Evolutionary conservation across 2,329 filamentous ascomycete species (phyloP).

Genomic region (Zasmidium citrigriseum): DNA sequence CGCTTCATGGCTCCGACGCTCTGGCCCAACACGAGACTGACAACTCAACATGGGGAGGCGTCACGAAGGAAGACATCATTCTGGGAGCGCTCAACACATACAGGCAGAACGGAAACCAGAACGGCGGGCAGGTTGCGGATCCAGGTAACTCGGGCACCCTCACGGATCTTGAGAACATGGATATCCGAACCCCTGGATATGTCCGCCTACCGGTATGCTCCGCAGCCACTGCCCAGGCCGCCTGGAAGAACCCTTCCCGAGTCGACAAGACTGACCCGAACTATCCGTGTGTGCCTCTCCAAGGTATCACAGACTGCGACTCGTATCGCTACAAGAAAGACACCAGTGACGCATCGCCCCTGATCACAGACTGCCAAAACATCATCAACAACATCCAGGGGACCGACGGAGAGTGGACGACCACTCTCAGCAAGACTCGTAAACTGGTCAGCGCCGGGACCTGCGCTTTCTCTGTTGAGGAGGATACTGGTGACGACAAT

Average conservation of each 20-base stretch:
- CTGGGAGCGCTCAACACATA: not conserved
- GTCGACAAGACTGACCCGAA: not conserved
- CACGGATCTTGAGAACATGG: not conserved
- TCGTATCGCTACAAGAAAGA: not conserved
- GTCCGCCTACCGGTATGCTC: not conserved
- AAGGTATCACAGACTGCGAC: not conserved
- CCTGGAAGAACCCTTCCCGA: not conserved
- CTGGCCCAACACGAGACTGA: not conserved
- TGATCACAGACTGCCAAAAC: not conserved
- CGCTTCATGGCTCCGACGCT: not conserved
- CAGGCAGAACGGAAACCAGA: not conserved
- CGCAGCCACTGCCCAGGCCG: not conserved
- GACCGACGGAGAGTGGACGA: not conserved
- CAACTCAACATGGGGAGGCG: not conserved
- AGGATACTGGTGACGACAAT: not conserved
- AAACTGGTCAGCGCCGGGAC: not conserved
- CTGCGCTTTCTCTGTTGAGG: not conserved
- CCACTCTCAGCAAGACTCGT: not conserved
- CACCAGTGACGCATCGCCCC: not conserved
- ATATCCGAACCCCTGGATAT: not conserved
- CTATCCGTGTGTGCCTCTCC: not conserved
- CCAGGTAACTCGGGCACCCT: not conserved
- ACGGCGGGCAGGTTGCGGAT: not conserved
- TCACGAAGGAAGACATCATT: not conserved
- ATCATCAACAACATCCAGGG: not conserved